These are phyloP conservation scores for Arthroderma sp. DNA, from an alignment of 2,329 filamentous ascomycete genomes.

Conservation along the genomic window DNA sequence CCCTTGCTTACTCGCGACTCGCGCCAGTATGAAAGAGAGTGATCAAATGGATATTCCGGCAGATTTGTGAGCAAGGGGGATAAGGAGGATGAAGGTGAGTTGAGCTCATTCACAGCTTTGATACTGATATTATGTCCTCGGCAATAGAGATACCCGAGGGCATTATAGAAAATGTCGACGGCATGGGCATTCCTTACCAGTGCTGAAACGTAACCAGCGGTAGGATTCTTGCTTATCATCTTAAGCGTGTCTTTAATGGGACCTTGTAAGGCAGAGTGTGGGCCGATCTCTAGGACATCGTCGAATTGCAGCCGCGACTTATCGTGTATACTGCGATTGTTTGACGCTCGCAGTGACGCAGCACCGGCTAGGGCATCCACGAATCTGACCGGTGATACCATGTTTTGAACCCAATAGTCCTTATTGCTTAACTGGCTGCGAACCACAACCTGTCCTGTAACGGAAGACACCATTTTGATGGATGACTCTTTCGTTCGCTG, in stretches of 20 bases:
- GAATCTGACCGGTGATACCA: conserved; percentile 19
- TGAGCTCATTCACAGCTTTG: background rate
- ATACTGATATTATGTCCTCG: conserved; percentile 3
- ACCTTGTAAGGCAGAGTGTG: conserved; percentile 9
- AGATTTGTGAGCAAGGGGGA: conserved; percentile 10
- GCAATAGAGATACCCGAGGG: conserved; percentile 5
- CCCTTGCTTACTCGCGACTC: conserved; percentile 8
- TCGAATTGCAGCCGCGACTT: background rate
- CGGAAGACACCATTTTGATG: conserved; percentile 2
- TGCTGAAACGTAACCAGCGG: background rate
- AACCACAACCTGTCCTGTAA: conserved; percentile 8
- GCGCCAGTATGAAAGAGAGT: conserved; percentile 5
- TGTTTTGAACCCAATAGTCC: conserved; percentile 19
- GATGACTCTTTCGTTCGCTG: no score
- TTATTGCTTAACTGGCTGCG: conserved; percentile 1
- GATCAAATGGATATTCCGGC: conserved; percentile 11
- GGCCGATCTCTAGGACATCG: conserved; percentile 10
- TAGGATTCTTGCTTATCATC: background rate
- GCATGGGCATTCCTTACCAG: conserved; percentile 5
- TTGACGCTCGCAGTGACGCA: no score
- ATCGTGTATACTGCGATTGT: no score
- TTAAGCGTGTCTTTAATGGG: conserved; percentile 11
- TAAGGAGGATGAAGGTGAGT: background rate
- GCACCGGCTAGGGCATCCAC: background rate
- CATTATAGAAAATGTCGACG: conserved; percentile 1